Conservation (phyloP, 352 stramenopile genomes). For the Phytophthora fragariae region DNA sequence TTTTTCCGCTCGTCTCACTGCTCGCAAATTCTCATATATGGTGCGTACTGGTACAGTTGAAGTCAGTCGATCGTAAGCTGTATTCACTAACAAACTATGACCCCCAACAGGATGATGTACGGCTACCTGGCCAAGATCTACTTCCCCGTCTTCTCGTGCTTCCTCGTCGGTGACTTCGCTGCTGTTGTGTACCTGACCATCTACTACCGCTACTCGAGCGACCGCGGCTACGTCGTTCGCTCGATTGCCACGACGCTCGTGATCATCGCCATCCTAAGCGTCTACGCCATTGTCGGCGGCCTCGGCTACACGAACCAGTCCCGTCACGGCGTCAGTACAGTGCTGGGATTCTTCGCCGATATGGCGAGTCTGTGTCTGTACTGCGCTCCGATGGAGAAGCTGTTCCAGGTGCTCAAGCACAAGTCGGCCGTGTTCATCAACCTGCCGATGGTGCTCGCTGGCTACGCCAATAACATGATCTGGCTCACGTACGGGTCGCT, state of each 20-base stretch:
- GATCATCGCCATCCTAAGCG: slow-evolving; percentile 38
- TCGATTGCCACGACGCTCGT: slow-evolving; percentile 15
- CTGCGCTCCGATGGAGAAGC: slow-evolving; percentile 51
- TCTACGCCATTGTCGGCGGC: slow-evolving; percentile 50
- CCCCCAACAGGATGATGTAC: slow-evolving; percentile 43
- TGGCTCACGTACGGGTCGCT: slow-evolving; percentile 58
- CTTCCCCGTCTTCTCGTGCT: slow-evolving; percentile 50
- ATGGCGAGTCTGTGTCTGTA: slow-evolving; percentile 53
- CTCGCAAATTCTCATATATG: slow-evolving; percentile 41
- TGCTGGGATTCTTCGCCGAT: slow-evolving; percentile 51
- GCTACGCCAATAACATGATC: slow-evolving; percentile 54
- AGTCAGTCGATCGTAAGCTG: background rate
- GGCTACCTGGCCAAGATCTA: slow-evolving; percentile 45
- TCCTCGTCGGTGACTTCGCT: slow-evolving; percentile 38
- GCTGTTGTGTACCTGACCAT: slow-evolving; percentile 39
- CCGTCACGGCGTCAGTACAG: slow-evolving; percentile 39
- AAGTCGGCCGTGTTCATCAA: slow-evolving; percentile 62
- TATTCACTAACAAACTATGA: slow-evolving; percentile 4
- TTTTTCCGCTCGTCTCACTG: slow-evolving; percentile 40
- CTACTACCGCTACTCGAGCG: slow-evolving; percentile 44
- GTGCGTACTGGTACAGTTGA: slow-evolving; percentile 11
- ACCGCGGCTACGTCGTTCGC: slow-evolving; percentile 32
- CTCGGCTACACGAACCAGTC: slow-evolving; percentile 39
- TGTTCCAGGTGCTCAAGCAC: slow-evolving; percentile 48
- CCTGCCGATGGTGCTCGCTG: slow-evolving; percentile 50